phyloP scores from a whole-genome alignment of 495 filamentous ascomycete genomes.

The Haplographium delicatum region DNA sequence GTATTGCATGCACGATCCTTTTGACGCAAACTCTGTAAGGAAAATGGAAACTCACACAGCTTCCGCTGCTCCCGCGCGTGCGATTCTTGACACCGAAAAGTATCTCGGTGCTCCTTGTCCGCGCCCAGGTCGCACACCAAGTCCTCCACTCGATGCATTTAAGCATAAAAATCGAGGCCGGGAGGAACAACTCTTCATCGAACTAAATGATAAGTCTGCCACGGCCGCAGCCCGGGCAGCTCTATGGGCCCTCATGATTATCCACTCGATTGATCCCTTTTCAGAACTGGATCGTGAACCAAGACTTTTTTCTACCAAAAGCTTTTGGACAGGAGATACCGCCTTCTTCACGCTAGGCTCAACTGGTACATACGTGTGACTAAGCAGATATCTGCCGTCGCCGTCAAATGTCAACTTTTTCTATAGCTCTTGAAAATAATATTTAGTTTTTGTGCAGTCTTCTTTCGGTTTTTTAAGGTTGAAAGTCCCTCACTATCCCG shows the following conservation, averaged over 20 bases:
- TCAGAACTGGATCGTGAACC: slow-evolving; percentile 5
- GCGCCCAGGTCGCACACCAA: slow-evolving; percentile 20
- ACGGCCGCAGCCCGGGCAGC: slow-evolving; percentile 21
- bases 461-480: too few relatives aligned
- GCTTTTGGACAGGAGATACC: too few relatives aligned
- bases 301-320: too few relatives aligned
- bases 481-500: too few relatives aligned
- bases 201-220: slow-evolving; percentile 16
- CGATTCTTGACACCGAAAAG: slow-evolving; percentile 28
- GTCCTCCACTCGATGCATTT: slow-evolving; percentile 24
- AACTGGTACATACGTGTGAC: too few relatives aligned
- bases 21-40: not conserved
- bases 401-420: too few relatives aligned
- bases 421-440: too few relatives aligned
- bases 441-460: too few relatives aligned
- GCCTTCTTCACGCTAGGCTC: too few relatives aligned
- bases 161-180: slow-evolving; percentile 15
- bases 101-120: slow-evolving; percentile 21
- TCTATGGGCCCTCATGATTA: slow-evolving; percentile 30
- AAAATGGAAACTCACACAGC: slow-evolving; percentile 35
- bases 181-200: slow-evolving; percentile 11
- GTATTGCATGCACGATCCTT: too few relatives aligned
- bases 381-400: too few relatives aligned
- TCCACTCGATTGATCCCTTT: slow-evolving; percentile 8
- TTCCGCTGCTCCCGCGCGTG: slow-evolving; percentile 33